These are phyloP conservation scores for Austroboletus niveus DNA, from an alignment of 1,284 basidiomycete genomes.

Conservation along the genomic window DNA sequence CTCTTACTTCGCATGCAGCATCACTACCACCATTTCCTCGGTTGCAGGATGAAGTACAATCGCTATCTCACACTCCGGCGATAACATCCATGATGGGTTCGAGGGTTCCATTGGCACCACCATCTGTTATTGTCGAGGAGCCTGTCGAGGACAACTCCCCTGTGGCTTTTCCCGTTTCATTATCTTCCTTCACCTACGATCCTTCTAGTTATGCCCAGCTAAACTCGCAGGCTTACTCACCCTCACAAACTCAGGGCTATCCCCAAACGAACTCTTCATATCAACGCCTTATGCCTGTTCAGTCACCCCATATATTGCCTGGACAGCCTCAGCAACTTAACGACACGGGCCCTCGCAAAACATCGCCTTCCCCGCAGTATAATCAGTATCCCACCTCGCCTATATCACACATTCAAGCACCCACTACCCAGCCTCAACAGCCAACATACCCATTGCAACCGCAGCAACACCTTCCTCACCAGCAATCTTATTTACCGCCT, in stretches of 20 bases:
- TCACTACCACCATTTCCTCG: slow-evolving; percentile 6
- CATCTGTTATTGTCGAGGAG: slow-evolving; percentile 19
- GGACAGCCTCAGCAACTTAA: slow-evolving; percentile 20
- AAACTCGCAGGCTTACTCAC: slow-evolving; percentile 12
- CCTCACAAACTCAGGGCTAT: slow-evolving; percentile 6
- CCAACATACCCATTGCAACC: slow-evolving; percentile 4
- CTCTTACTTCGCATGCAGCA: slow-evolving; percentile 2
- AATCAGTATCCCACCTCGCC: slow-evolving; percentile 15
- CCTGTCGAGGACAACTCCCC: slow-evolving; percentile 1
- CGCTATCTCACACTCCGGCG: slow-evolving; percentile 2
- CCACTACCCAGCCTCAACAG: slow-evolving; percentile 10
- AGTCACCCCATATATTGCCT: slow-evolving; percentile 6
- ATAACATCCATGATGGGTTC: neutral
- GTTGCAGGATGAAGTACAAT: slow-evolving; percentile 8
- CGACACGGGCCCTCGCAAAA: slow-evolving; percentile 1
- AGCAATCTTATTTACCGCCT: slow-evolving; percentile 13
- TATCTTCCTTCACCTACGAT: slow-evolving; percentile 3
- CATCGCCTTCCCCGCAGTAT: slow-evolving; percentile 9
- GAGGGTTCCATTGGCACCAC: slow-evolving; percentile 13
- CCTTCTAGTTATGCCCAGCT: slow-evolving; percentile 13
- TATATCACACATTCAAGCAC: slow-evolving; percentile 9
- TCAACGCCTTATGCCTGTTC: slow-evolving; percentile 9
- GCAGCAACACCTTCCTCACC: slow-evolving; percentile 9
- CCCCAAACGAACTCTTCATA: slow-evolving; percentile 7
- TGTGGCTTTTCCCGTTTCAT: slow-evolving; percentile 8